A percentile compares a stretch with the other conserved stretches of the same genome.
Evolutionary conservation across 192 early-diverging fungal species (phyloP).

Genomic region (Backusella sp.): DNA sequence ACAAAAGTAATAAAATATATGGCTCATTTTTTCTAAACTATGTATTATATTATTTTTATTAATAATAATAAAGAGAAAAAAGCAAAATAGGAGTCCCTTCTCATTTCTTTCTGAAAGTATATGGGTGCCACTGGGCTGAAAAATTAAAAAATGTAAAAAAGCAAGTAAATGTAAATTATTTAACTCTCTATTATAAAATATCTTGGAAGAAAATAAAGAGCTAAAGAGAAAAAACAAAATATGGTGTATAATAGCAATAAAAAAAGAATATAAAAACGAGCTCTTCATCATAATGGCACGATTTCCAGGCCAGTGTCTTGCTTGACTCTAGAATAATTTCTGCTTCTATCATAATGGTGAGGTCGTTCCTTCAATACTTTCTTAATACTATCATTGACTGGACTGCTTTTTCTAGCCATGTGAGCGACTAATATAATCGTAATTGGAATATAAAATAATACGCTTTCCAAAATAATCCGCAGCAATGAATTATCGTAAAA

Average conservation of each 20-base stretch:
- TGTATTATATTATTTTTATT: neutral
- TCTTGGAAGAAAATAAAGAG: neutral
- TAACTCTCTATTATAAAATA: neutral
- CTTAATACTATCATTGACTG: neutral
- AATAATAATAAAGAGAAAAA: neutral
- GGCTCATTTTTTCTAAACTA: neutral
- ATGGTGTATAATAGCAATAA: neutral
- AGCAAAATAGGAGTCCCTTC: neutral
- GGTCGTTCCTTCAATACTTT: neutral
- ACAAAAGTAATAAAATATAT: neutral
- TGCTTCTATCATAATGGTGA: neutral
- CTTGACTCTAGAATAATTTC: neutral
- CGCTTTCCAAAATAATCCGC: neutral
- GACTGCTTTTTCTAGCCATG: neutral
- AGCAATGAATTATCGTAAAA: neutral
- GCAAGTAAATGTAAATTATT: neutral
- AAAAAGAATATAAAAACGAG: neutral
- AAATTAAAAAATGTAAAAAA: neutral
- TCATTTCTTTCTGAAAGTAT: neutral
- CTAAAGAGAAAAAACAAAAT: neutral
- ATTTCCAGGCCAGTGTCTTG: neutral
- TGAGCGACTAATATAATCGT: neutral
- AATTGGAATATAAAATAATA: neutral
- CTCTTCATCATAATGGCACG: neutral
- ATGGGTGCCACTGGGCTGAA: conserved; percentile 1